Base-by-base conservation (phyloP, 2,329 filamentous ascomycete species). In the Colletotrichum sp. region DNA sequence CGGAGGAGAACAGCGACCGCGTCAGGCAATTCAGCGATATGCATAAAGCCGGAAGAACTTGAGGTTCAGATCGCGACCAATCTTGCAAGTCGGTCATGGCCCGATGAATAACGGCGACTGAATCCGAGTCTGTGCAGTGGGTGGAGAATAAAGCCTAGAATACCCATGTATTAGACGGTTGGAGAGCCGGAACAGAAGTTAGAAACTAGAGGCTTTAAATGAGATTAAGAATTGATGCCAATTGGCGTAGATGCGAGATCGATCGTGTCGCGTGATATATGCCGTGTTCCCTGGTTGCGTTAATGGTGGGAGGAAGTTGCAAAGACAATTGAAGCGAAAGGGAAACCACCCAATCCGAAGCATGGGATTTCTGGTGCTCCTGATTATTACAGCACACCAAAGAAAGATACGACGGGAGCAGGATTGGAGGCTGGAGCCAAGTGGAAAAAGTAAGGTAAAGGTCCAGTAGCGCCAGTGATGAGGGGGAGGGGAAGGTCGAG, bases 391-490 rank as follows among this genome's bases (percentile, higher is more conserved):
- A 67, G 43, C 38, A 28, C 60, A 71, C 21, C 21, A 28, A 48
- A 32, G 38, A 43, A 48, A 52, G 43, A 52, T 52, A 21, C 43
- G 43, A 69, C 15, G 9, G n/a, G 38, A 58, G 34, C 43, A 32
- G 38, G 38, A 48, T 55, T 36, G n/a, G 38, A 58, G 57, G 57
- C 57, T 36, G 52, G 64, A 72, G 61, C 69, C 38, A 75, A 68
- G 70, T 75, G 69, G 73, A 75, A 75, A 73, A 75, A 75, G 69
- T 21, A 21, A n/a, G 9, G 18, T 48, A 48, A 48, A 52, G 43
- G n/a, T 48, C n/a, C n/a, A 18, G 38, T 43, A n/a, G 34, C 21
- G 55, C 69, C 30, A 6, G 32, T 57, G 55, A 38, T 52, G 38
- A 26, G 52, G 43, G 68, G 72, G 60, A 52, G 48, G 68, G 72